Base-by-base conservation (phyloP, 208 protist genomes). In the Leishmania gerbilli region DNA sequence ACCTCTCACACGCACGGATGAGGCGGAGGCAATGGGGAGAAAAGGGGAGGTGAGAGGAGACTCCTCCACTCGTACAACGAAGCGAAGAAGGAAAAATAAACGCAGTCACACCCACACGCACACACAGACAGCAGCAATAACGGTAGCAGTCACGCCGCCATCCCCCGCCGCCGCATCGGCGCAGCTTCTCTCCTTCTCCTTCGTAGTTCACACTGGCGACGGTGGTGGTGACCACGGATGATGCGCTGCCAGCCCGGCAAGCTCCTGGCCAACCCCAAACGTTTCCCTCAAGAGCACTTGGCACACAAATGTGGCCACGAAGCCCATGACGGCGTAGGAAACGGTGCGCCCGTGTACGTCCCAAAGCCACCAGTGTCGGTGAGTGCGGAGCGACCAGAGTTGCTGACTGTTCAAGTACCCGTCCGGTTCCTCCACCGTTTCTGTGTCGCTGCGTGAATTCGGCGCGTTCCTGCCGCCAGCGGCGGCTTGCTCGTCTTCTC, bases 301-400 rank as follows among this genome's bases (percentile, higher is more conserved):
- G 62, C 80, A 87, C 34, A 93, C 84, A 72, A 87, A 93, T 6
- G 74, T 68, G 67, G 87, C 74, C 15, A 90, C 40, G 64, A 93
- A 87, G 42, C 87, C 90, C 24, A 85, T 87, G 3, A 87, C 68
- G 13, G 89, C 81, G 78, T 94, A 95, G 3, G 89, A 90, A 51
- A 93, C 42, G 27, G 83, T 86, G 53, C 82, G 85, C 79, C 78
- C 64, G 76, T 95, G 90, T 13, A 89, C 81, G 68, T 95, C 92
- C 90, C 92, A 95, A 47, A 93, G 79, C 92, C 90, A 93, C 88
- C 90, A 95, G 75, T 95, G 92, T 62, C 76, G 60, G 74, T 95
- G 90, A 34, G 89, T 93, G 40, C 87, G 84, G 55, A 91, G 87
- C 3, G 89, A 92, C 90, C 90, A 94, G 68, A 84, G 77, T 82